Base-by-base conservation (phyloP, 805 yeast species). In the Clavispora carvajalis region DNA sequence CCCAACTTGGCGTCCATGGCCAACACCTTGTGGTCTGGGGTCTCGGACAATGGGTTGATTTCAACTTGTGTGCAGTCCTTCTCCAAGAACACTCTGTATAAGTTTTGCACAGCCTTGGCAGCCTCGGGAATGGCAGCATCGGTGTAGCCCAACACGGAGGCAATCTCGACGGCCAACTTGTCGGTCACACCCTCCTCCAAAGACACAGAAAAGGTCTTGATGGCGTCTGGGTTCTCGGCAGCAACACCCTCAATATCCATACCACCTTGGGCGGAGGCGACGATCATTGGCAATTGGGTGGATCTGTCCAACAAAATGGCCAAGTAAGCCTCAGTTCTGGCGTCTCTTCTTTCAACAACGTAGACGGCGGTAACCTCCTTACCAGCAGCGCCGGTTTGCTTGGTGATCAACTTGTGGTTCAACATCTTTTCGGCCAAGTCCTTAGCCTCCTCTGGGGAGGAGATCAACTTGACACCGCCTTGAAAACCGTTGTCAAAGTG, bases 191-290 rank as follows among this genome's bases (percentile, higher is more conserved):
- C 97, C 41, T 69, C 68, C 44, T 82, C 76, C 55, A 87, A 75
- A 54, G 84, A 82, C 45, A 93, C 80, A 51, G 84, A 75, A 77
- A 81, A 88, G 51, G 91, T 82, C 71, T 87, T 83, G 73, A 93
- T 93, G 53, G 95, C 95, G 43, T 78, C 79, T 40, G 99, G 99
- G 66, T 79, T 82, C 55, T 76, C 80, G 53, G 82, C 82, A 46
- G 99, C 99, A 54, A 93, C 98, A 65, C 95, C 96, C 76, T 93
- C 99, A 60, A 93, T 93, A 73, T 93, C 96, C 95, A 93, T 90
- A 75, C 99, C 99, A 74, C 99, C 99, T 73, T 93, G 93, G 49
- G 95, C 74, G 24, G 97, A 89, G 37, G 96, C 96, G 50, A 93
- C 96, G 60, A 93, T 85, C 71, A 93, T 75, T 45, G 98, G 96